Conservation (phyloP, 2,329 filamentous ascomycete genomes). For the Aspergillus sp. region DNA sequence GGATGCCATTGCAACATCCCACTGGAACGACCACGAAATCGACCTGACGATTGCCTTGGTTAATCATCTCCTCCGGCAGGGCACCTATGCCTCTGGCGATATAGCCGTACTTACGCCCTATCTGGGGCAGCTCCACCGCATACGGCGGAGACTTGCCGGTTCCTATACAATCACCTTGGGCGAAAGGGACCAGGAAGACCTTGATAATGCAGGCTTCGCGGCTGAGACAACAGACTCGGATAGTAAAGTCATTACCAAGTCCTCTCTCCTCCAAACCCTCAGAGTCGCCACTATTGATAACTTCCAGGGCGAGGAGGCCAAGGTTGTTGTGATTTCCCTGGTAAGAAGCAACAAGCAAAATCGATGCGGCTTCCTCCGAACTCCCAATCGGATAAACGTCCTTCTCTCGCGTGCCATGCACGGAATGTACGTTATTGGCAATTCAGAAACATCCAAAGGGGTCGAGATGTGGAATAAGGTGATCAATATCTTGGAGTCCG, state of each 20-base stretch:
- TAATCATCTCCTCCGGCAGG: conserved; percentile 65
- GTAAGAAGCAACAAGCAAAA: conserved; percentile 65
- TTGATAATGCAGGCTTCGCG: conserved; percentile 44
- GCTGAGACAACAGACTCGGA: conserved; percentile 22
- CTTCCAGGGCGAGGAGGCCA: conserved; percentile 75
- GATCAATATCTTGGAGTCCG: conserved; percentile 50
- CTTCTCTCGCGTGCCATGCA: conserved; percentile 66
- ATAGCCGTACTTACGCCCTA: conserved; percentile 71
- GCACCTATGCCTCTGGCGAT: conserved; percentile 57
- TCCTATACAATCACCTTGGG: conserved; percentile 63
- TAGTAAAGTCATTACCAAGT: conserved; percentile 31
- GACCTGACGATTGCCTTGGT: conserved; percentile 64
- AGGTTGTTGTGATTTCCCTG: conserved; percentile 68
- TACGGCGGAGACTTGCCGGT: conserved; percentile 38
- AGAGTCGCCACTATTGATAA: conserved; percentile 69
- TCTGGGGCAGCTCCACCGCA: conserved; percentile 51
- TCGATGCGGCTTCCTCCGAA: conserved; percentile 65
- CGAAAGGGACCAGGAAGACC: conserved; percentile 61
- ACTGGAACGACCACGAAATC: conserved; percentile 57
- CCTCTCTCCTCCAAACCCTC: conserved; percentile 50
- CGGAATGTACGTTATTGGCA: conserved; percentile 71
- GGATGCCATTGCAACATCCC: conserved; percentile 38
- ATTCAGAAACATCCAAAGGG: conserved; percentile 56
- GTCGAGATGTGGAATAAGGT: conserved; percentile 67
- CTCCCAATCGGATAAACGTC: conserved; percentile 68